These are phyloP conservation scores for Lentinus brumalis DNA, from an alignment of 768 basidiomycete genomes.

Conservation along the genomic window DNA sequence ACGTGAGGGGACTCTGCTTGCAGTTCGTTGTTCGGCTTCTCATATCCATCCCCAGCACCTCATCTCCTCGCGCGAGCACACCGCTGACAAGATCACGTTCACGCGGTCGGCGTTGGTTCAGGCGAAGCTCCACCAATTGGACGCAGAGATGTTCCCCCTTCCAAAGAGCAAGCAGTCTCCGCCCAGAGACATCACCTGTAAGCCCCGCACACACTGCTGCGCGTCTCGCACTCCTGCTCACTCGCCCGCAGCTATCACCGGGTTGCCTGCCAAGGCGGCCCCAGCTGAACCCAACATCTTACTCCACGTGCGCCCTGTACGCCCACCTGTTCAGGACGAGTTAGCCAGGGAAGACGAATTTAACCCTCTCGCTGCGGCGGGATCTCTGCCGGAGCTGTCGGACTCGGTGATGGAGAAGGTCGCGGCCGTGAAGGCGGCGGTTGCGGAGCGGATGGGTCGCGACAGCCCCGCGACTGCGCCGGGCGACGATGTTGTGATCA, in stretches of 20 bases:
- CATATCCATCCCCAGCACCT: conserved; percentile 56
- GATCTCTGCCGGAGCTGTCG: conserved; percentile 24
- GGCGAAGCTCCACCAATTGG: conserved; percentile 70
- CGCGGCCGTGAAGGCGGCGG: conserved; percentile 36
- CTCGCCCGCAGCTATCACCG: conserved; percentile 31
- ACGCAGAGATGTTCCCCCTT: conserved; percentile 70
- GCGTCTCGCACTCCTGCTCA: background rate
- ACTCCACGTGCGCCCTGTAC: conserved; percentile 50
- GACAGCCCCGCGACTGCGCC: conserved; percentile 18
- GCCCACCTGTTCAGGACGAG: conserved; percentile 40
- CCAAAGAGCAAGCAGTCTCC: conserved; percentile 54
- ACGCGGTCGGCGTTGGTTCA: conserved; percentile 73
- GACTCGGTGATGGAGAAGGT: conserved; percentile 41
- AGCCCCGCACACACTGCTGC: background rate
- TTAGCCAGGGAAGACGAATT: conserved; percentile 32
- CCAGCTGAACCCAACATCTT: conserved; percentile 45
- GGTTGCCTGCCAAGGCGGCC: conserved; percentile 49
- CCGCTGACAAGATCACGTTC: conserved; percentile 70
- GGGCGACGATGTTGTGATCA: conserved; percentile 68
- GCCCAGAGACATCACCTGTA: conserved; percentile 37
- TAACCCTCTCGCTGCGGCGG: conserved; percentile 28
- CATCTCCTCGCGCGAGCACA: conserved; percentile 64
- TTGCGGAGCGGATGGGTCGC: conserved; percentile 25
- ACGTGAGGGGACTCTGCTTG: conserved; percentile 48
- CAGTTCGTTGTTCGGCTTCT: conserved; percentile 1